A percentile compares a stretch with the other conserved stretches of the same genome.
Conservation (phyloP, 352 stramenopile species). For the Peronospora tabacina region DNA sequence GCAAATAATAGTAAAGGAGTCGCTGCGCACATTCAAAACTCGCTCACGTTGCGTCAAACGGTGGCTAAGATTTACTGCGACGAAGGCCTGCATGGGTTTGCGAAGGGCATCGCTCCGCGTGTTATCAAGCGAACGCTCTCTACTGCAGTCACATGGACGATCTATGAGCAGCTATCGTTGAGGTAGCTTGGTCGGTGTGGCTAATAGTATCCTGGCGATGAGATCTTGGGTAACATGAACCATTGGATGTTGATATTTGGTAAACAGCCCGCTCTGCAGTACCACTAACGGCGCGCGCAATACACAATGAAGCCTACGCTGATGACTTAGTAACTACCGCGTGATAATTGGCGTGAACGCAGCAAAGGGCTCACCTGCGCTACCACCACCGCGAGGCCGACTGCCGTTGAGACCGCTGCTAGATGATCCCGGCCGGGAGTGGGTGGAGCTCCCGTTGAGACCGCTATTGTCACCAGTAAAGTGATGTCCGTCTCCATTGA, state of each 20-base stretch:
- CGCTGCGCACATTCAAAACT: slow-evolving; percentile 40
- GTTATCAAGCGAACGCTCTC: slow-evolving; percentile 95
- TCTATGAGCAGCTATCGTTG: slow-evolving; percentile 92
- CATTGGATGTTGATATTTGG: slow-evolving; percentile 26
- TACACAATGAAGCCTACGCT: no score
- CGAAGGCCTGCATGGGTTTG: slow-evolving; percentile 91
- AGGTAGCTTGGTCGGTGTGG: slow-evolving; percentile 22
- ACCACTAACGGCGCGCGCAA: slow-evolving; percentile 8
- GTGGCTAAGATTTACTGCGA: slow-evolving; percentile 82
- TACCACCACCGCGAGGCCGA: slow-evolving; percentile 9
- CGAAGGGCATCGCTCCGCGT: slow-evolving; percentile 89
- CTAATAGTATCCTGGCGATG: background rate
- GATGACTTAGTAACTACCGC: slow-evolving; percentile 33
- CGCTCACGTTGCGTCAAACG: slow-evolving; percentile 53
- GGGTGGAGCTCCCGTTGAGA: slow-evolving; percentile 19
- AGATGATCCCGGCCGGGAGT: slow-evolving; percentile 2
- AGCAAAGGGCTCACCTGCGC: slow-evolving; percentile 59
- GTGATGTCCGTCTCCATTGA: slow-evolving; percentile 22
- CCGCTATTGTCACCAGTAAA: slow-evolving; percentile 9
- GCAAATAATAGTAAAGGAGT: slow-evolving; percentile 23
- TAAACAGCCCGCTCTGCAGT: slow-evolving; percentile 16
- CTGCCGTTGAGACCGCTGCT: slow-evolving; percentile 23
- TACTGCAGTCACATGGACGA: slow-evolving; percentile 99
- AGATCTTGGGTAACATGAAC: background rate
- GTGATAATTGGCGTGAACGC: slow-evolving; percentile 84